Percentiles rank a stretch among this genome's conserved stretches.
phyloP scores from a whole-genome alignment of 2,329 filamentous ascomycete species.

The Ilyonectria mors-panacis region DNA sequence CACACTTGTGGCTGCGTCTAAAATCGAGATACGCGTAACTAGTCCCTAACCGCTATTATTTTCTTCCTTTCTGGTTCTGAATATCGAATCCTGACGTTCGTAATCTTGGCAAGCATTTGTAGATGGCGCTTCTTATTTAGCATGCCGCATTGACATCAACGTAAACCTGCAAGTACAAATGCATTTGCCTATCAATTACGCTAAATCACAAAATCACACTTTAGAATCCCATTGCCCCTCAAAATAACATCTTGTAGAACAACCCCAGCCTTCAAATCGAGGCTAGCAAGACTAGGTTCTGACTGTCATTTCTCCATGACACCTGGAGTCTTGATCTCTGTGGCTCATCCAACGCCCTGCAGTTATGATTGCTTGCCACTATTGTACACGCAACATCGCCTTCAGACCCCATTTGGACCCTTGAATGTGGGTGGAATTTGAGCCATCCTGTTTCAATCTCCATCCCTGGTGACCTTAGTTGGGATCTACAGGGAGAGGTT shows the following conservation, averaged over 20 bases:
- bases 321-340: conserved; percentile 2
- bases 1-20: not conserved
- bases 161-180: conserved; percentile 2
- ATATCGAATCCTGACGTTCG: not conserved
- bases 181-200: conserved; percentile 24
- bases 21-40: not conserved
- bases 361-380: conserved; percentile 27
- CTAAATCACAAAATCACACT: conserved; percentile 29
- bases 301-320: conserved; percentile 4
- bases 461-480: conserved; percentile 5
- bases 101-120: not conserved
- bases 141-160: not conserved
- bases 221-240: not conserved
- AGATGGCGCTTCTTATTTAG: not conserved
- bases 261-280: conserved; percentile 1
- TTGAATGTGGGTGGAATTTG: conserved; percentile 26
- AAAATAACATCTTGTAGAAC: conserved; percentile 5
- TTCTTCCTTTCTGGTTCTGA: not conserved
- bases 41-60: rapidly evolving
- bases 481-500: conserved; percentile 70
- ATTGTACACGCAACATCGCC: conserved; percentile 33
- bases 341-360: conserved; percentile 15
- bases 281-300: not conserved
- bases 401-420: not conserved
- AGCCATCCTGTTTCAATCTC: conserved; percentile 11